Evolutionary conservation across 352 stramenopile genomes (phyloP), one percentile per base, ranked within the genome.

Genomic region (Phytophthora melonis): DNA sequence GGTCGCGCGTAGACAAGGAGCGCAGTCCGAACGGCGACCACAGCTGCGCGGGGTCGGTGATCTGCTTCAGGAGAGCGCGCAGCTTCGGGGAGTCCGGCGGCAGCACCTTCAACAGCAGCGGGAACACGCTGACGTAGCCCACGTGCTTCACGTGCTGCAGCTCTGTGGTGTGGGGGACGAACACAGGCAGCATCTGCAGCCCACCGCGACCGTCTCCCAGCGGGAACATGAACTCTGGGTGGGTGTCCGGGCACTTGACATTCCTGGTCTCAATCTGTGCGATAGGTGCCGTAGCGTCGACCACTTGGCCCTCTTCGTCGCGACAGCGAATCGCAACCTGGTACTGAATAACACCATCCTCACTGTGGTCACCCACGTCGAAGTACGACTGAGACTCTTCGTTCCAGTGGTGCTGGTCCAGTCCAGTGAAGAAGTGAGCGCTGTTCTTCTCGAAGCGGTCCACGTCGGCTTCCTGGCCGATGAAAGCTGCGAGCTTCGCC

Each of bases 61-160:
- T 64, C 45, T 90, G 82, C 19, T 83, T 63, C 9, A 96, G 63
- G 50, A 97, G 30, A 1, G 81, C 79, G 1, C 76, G 65, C 3
- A 97, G 62, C 66, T 92, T 87, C 1, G 86, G 86, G 49, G 90
- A 90, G 55, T 95, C 81, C 0, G 84, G 50, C 0, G 88, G 80
- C 23, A 97, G 43, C 3, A 96, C 57, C 68, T 93, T 90, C 6
- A 97, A 68, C 16, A 96, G 78, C 25, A 97, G 64, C 8, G 94
- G 94, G 61, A 98, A 96, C 10, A 98, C 73, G 36, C 83, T 93
- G 30, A 98, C 87, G 66, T 98, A 98, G 45, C 94, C 93, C 34
- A 97, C 69, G 63, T 97, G 93, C 55, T 84, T 74, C 4, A 97
- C 87, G 21, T 94, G 87, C 72, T 95, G 89, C 32, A 86, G 68